Base-by-base conservation (phyloP, 345 rosid genomes). In the Lepidium didymum region DNA sequence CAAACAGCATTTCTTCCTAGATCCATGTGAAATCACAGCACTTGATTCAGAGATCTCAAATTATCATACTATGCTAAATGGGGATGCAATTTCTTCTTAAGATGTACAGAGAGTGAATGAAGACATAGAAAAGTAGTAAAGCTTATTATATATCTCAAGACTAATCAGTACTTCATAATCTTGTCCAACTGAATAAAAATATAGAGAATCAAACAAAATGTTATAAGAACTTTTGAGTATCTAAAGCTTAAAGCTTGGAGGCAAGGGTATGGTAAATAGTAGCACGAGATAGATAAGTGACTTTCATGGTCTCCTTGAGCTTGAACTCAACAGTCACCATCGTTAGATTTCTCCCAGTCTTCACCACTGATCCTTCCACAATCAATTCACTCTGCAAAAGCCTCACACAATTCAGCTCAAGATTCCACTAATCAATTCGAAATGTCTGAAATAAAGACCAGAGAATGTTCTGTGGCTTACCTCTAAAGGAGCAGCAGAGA, bases 261-360 rank as follows among this genome's bases (percentile, higher is more conserved):
- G 71, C 23, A 3, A 82, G 79, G 37, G 77, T 33, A 41, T 81
- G 80, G 54, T 78, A 92, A 59, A 89, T 80, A 41, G 98, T 92
- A 55, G 96, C 87, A 33, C 81, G 86, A 67, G 86, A 70, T 11
- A 74, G 57, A 23, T 69, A 83, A 8, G 78, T 75, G 57, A 87
- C 81, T 75, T 83, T 82, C 64, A 60, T 78, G 8, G 87, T 70
- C 36, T 81, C 63, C 68, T 78, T 83, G 73, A 83, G 73, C 72
- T 78, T 89, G 70, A 85, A 86, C 31, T 81, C 87, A 36, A 85
- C 56, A 7, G 74, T 72, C 57, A 89, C 85, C 14, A 84, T 80
- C 4, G 87, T 83, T 67, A 89, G 43, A 59, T 87, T 89, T 67
- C 86, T 89, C 72, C 96, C 96, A n/a, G 86, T 82, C 79, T 86